A percentile compares a stretch with the other conserved stretches of the same genome.
These are phyloP conservation scores for Penstemon davidsonii DNA, from an alignment of 257 asterid species.

Conservation along the genomic window DNA sequence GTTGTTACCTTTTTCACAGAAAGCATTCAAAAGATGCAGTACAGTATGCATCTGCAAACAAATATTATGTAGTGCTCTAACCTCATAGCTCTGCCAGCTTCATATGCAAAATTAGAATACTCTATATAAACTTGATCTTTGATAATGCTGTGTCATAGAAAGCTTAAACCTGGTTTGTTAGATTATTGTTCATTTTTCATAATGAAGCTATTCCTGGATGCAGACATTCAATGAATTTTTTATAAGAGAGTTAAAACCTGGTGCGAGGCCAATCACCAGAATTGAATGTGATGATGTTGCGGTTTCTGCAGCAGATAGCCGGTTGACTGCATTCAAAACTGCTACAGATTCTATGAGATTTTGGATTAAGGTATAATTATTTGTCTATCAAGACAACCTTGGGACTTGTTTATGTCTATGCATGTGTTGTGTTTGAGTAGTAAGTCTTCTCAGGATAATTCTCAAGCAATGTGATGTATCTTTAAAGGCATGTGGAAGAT, in stretches of 20 bases:
- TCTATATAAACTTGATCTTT: too few relatives aligned
- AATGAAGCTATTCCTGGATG: constrained; percentile 27
- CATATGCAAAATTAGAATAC: too few relatives aligned
- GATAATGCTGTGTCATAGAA: too few relatives aligned
- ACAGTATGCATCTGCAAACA: too few relatives aligned
- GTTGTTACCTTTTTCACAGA: background rate
- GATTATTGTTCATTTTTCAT: background rate
- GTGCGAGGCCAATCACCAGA: constrained; percentile 68
- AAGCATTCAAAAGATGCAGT: background rate
- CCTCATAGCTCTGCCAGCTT: too few relatives aligned
- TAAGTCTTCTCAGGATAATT: constrained; percentile 4
- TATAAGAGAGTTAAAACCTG: constrained; percentile 81
- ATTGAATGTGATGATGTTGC: constrained; percentile 70
- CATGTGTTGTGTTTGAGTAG: constrained; percentile 3
- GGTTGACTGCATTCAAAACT: constrained; percentile 78
- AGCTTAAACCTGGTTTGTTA: background rate
- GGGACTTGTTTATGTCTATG: constrained; percentile 10
- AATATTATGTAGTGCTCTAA: too few relatives aligned
- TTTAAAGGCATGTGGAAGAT: background rate
- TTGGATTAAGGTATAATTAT: constrained; percentile 83
- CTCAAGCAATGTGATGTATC: background rate
- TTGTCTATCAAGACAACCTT: constrained; percentile 22
- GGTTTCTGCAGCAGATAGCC: constrained; percentile 90
- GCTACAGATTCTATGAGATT: constrained; percentile 70
- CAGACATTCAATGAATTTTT: constrained; percentile 95